Base-by-base conservation (phyloP, 1,284 basidiomycete genomes). In the Boletus chippewaensis region DNA sequence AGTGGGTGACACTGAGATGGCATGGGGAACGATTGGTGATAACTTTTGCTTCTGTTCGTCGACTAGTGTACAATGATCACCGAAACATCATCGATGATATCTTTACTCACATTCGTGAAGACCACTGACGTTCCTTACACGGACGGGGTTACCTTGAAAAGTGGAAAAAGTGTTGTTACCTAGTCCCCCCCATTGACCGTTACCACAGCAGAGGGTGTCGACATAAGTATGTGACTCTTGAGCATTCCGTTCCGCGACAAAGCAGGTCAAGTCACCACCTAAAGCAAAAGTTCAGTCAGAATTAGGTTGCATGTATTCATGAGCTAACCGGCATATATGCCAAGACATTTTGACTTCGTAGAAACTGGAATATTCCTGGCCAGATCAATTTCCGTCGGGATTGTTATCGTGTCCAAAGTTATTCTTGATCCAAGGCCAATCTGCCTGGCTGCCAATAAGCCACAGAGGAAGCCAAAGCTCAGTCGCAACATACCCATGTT, bases 301-400 rank as follows among this genome's bases (percentile, higher is more conserved):
- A 49, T 36, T 49, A 35, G 31, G 20, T 22, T 13, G 22, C 28
- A 35, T 36, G 8, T 28, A 36, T 49, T n/a, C n/a, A 46, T 29
- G 13, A n/a, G 42, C 71, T 59, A 63, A 76, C 84, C 86, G 13
- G 89, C 85, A 29, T 75, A 71, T 41, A 95, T 70, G 57, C 79
- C 71, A 32, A 80, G 64, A 69, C 91, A 94, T 57, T 70, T 78
- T 31, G 83, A 79, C 20, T 67, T 67, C 29, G 78, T 78, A 16
- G 78, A 77, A 11, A 69, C 66, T 3, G 83, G 72, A 52, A 80
- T 77, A 36, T 74, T 74, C 38, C 78, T 75, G 70, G 80, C 80
- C 12, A 95, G 72, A 11, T 87, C 75, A 13, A 96, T 80, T 67
- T 98, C 94, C 5, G 91, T 92, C 0, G 94, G 95, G 2, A 89